Base-by-base conservation (phyloP, 106 monocot species). In the Dactylorhiza incarnata region DNA sequence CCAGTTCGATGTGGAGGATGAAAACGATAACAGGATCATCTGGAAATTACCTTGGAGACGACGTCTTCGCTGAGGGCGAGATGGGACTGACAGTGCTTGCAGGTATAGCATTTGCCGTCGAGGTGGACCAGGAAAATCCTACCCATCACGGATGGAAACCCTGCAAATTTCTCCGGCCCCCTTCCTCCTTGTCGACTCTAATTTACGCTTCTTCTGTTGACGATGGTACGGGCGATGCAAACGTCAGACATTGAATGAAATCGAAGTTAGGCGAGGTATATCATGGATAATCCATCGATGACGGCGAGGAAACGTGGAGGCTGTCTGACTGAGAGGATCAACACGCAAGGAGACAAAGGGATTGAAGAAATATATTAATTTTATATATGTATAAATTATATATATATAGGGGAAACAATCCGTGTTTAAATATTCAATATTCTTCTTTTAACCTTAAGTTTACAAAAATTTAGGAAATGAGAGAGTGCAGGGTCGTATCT, bases 61-160 rank as follows among this genome's bases (percentile, higher is more conserved):
- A 92, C 84, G 49, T 92, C 52, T 53, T 74, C 74, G 46, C 74
- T 49, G 68, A 74, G 80, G n/a, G 67, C 74, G 53, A 80, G 80
- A 80, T 74, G 74, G 37, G 80, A 51, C 20, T 68, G 74, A 65
- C 92, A 89, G 87, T 89, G 87, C 80, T 87, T 87, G 85, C 92
- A 92, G 79, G 80, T 87, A 74, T 92, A 92, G 76, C 87, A 80
- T 84, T 85, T 89, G 20, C 80, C 87, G 12, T 89, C 89, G 2
- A 92, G 85, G 43, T 73, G 62, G 6, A 92, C 72, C 72, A 85
- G 51, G 54, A 87, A 87, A 13, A 89, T 26, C 49, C 85, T 48
- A 49, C 92, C 92, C 92, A 92, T 92, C 79, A 61, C 44, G 2
- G 69, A 46, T 1, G 19, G 46, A 70, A 70, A 16, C 15, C 45